Conservation (phyloP, 176 grass and related monocot species). For the Phoenix dactylifera region DNA sequence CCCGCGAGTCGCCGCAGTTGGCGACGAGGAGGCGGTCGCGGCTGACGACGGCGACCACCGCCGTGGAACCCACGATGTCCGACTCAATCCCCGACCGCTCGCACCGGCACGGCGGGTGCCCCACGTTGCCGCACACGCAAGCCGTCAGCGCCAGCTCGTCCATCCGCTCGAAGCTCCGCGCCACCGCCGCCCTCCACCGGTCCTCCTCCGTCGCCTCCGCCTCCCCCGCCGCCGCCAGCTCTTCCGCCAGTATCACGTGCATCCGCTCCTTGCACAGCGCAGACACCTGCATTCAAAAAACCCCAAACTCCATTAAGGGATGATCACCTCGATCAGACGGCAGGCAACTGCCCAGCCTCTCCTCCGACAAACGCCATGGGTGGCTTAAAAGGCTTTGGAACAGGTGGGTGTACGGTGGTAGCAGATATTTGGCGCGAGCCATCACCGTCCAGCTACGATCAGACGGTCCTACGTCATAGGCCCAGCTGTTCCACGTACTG, state of each 20-base stretch:
- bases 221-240: slow-evolving; percentile 18
- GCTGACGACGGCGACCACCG: slow-evolving; percentile 56
- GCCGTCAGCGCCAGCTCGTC: slow-evolving; percentile 44
- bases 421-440: no score
- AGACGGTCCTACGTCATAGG: no score
- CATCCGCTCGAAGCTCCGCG: slow-evolving; percentile 40
- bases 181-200: slow-evolving; percentile 37
- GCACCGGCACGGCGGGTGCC: slow-evolving; percentile 38
- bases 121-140: slow-evolving; percentile 57
- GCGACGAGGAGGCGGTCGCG: slow-evolving; percentile 42
- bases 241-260: slow-evolving; percentile 55
- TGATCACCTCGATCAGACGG: no score
- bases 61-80: slow-evolving; percentile 77
- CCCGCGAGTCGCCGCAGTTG: slow-evolving; percentile 90
- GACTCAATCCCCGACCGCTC: slow-evolving; percentile 22
- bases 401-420: no score
- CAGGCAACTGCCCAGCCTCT: no score
- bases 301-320: background rate
- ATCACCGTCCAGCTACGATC: no score
- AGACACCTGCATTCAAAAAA: slow-evolving; percentile 34
- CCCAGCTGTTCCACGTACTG: no score
- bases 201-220: slow-evolving; percentile 12
- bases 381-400: no score
- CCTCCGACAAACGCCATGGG: no score
- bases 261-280: slow-evolving; percentile 63